Percentiles rank a stretch among this genome's conserved stretches.
These are phyloP conservation scores for Perkinsus marinus DNA, from an alignment of 169 alveolate species.

Conservation along the genomic window DNA sequence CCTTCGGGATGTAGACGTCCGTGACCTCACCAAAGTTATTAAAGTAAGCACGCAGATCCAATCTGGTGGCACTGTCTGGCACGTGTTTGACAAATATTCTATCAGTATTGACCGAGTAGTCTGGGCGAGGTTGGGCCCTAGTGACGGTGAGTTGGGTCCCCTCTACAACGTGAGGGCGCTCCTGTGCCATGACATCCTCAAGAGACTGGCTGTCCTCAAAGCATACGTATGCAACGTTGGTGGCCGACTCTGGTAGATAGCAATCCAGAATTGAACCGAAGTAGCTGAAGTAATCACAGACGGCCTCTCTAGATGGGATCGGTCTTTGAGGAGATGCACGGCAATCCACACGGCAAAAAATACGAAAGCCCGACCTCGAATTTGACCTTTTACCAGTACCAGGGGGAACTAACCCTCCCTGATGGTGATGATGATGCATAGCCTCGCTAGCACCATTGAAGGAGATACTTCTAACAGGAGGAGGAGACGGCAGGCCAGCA, in stretches of 20 bases:
- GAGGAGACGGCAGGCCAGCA: background rate
- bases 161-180: background rate
- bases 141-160: background rate
- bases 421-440: background rate
- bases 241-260: background rate
- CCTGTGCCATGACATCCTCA: background rate
- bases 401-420: background rate
- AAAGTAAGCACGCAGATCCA: background rate
- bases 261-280: background rate
- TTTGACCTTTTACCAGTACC: background rate
- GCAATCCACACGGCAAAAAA: background rate
- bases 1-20: background rate
- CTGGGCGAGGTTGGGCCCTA: background rate
- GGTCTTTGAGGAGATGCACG: background rate
- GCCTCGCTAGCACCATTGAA: background rate
- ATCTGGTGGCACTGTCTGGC: background rate
- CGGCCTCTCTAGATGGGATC: background rate
- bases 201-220: background rate
- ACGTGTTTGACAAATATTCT: background rate
- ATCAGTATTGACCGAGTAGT: background rate
- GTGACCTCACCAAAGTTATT: background rate
- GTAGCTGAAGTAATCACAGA: background rate
- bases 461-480: background rate
- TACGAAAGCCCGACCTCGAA: background rate
- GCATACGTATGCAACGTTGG: background rate